Conservation (phyloP, 2,329 filamentous ascomycete species). For the Triangularia verruculosa region DNA sequence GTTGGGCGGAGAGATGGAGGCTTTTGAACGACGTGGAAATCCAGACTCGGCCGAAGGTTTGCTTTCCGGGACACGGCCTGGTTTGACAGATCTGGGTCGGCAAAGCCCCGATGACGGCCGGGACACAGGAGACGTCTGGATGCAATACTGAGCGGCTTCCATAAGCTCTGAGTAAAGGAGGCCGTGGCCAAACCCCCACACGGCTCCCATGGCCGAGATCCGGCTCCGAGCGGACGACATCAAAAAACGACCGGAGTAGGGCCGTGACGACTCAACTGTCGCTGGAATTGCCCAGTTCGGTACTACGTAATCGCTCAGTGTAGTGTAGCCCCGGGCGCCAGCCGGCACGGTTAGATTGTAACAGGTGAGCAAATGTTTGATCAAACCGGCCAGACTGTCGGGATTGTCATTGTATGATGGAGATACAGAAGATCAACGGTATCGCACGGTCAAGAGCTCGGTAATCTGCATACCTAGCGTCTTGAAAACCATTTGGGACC, state of each 20-base stretch:
- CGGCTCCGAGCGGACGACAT: slow-evolving; percentile 10
- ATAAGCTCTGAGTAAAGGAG: background rate
- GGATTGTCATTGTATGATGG: too few relatives aligned
- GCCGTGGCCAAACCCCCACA: background rate
- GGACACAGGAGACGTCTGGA: background rate
- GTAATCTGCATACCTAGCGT: background rate
- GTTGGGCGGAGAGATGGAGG: background rate
- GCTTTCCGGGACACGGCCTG: slow-evolving; percentile 5
- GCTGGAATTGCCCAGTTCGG: slow-evolving; percentile 5
- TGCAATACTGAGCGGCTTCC: background rate
- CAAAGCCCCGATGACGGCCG: background rate
- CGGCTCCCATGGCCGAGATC: background rate
- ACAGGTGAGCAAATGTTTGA: too few relatives aligned
- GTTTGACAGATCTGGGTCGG: background rate
- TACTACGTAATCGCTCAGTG: background rate
- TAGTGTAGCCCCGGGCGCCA: background rate
- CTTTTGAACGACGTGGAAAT: slow-evolving; percentile 14
- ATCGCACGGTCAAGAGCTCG: background rate
- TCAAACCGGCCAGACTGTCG: too few relatives aligned
- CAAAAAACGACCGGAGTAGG: slow-evolving; percentile 28
- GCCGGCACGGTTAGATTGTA: slow-evolving; percentile 4
- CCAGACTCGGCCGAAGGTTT: slow-evolving; percentile 14
- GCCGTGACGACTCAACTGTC: slow-evolving; percentile 21
- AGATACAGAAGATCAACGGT: too few relatives aligned
- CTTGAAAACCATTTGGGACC: too few relatives aligned